Conservation (phyloP, 441 rosid species). For the Bruguiera hainesii region DNA sequence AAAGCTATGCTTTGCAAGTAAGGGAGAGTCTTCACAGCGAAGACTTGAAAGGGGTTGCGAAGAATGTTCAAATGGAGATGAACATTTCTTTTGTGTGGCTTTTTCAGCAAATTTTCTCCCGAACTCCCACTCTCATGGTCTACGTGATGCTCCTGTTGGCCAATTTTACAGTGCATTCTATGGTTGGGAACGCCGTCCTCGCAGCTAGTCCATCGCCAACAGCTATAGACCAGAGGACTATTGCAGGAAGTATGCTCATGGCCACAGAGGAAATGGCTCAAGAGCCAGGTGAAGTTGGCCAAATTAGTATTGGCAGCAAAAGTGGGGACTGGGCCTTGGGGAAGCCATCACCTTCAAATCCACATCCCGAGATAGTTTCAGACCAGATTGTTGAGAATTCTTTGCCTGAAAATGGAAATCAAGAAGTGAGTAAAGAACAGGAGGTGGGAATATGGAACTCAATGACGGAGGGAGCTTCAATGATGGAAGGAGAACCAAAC, state of each 20-base stretch:
- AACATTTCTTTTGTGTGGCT: slow-evolving; percentile 64
- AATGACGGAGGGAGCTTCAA: slow-evolving; percentile 46
- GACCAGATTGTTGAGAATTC: not conserved
- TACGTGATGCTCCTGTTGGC: slow-evolving; percentile 76
- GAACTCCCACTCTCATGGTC: slow-evolving; percentile 70
- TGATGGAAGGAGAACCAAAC: slow-evolving; percentile 26
- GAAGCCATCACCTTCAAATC: not conserved
- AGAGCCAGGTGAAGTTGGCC: slow-evolving; percentile 9
- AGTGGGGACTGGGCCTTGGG: not conserved
- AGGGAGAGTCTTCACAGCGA: slow-evolving; percentile 35
- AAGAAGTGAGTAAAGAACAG: slow-evolving; percentile 25
- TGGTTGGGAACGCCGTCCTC: slow-evolving; percentile 31
- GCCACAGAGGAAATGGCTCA: slow-evolving; percentile 15
- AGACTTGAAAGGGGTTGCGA: slow-evolving; percentile 37
- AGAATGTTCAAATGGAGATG: slow-evolving; percentile 52
- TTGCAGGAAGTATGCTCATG: not conserved
- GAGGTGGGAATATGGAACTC: slow-evolving; percentile 54
- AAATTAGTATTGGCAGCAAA: slow-evolving; percentile 15
- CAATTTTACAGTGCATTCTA: slow-evolving; percentile 59
- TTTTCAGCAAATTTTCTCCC: slow-evolving; percentile 64
- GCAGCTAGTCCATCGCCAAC: slow-evolving; percentile 14
- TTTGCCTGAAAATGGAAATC: slow-evolving; percentile 10
- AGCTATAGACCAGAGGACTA: not conserved
- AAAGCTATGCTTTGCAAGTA: slow-evolving; percentile 43
- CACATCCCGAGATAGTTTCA: not conserved